These are phyloP conservation scores for Schizophyllum commune DNA, from an alignment of 1,284 basidiomycete species.

Conservation along the genomic window DNA sequence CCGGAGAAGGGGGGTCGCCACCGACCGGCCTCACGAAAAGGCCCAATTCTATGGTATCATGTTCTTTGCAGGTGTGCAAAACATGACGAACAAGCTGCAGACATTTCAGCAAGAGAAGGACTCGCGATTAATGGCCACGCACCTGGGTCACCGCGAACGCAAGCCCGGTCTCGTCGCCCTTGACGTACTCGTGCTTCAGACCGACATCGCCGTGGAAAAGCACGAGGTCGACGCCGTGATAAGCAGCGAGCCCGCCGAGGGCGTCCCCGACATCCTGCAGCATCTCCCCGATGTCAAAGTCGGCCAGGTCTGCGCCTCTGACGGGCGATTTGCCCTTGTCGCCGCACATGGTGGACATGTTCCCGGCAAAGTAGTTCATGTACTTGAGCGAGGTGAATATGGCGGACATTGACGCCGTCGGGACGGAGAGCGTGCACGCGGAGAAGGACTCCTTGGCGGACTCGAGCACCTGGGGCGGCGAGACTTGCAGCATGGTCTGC, in stretches of 20 bases:
- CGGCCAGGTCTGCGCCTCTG: constrained; percentile 14
- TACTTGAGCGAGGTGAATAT: constrained; percentile 86
- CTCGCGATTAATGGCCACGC: neutral
- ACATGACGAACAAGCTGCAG: constrained; percentile 79
- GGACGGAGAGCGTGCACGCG: constrained; percentile 77
- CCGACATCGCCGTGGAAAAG: constrained; percentile 82
- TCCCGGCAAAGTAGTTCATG: constrained; percentile 83
- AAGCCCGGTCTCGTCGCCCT: constrained; percentile 78
- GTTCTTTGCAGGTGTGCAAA: constrained; percentile 53
- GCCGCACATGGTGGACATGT: constrained; percentile 42
- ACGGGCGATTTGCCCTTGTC: neutral
- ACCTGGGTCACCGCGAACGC: constrained; percentile 80
- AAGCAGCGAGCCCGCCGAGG: constrained; percentile 76
- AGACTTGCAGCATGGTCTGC: constrained; percentile 82
- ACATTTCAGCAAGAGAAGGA: constrained; percentile 9
- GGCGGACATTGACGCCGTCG: constrained; percentile 80
- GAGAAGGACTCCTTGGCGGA: constrained; percentile 89
- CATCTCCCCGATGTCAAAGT: constrained; percentile 43
- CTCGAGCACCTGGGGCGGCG: constrained; percentile 83
- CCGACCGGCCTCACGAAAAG: constrained; percentile 51
- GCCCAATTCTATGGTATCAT: constrained; percentile 86
- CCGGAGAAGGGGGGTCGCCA: constrained; percentile 6
- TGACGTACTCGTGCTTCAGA: constrained; percentile 77
- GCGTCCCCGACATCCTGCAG: constrained; percentile 64
- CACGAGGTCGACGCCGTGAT: constrained; percentile 79